Evolutionary conservation across 805 yeast species (phyloP).

Genomic region (Candida mattraensis): DNA sequence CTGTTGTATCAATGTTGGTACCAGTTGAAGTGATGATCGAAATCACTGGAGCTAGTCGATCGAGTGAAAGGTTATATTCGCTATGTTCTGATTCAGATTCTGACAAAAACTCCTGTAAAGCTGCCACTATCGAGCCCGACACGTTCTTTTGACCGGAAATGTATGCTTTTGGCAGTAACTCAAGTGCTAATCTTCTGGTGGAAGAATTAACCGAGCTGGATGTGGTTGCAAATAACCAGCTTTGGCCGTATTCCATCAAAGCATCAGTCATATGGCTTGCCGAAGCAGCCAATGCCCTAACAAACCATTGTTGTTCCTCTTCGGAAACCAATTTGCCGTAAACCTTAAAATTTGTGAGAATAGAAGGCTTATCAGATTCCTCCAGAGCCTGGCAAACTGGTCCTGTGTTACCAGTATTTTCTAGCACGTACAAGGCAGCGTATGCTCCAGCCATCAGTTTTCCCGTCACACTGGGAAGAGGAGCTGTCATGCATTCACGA

Average conservation of each 20-base stretch:
- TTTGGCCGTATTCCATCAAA: conserved; percentile 38
- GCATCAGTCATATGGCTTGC: conserved; percentile 21
- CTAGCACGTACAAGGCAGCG: conserved; percentile 37
- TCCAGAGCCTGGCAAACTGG: conserved; percentile 36
- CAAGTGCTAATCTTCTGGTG: conserved; percentile 36
- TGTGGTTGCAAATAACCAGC: conserved; percentile 48
- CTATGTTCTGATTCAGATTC: conserved; percentile 15
- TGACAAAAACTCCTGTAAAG: conserved; percentile 36
- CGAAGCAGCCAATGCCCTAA: conserved; percentile 42
- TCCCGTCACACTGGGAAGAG: conserved; percentile 52
- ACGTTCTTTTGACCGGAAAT: conserved; percentile 37
- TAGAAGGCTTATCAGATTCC: conserved; percentile 47
- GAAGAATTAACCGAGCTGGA: conserved; percentile 40
- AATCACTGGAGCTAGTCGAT: conserved; percentile 37
- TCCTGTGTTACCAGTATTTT: conserved; percentile 26
- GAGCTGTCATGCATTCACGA: conserved; percentile 48
- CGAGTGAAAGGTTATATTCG: conserved; percentile 25
- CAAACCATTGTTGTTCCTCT: conserved; percentile 54
- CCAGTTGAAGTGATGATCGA: conserved; percentile 36
- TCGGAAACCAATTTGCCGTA: conserved; percentile 47
- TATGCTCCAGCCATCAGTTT: conserved; percentile 56
- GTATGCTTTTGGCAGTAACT: conserved; percentile 35
- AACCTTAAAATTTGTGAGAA: conserved; percentile 47
- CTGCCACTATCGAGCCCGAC: conserved; percentile 44
- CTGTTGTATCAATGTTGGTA: conserved; percentile 20